Conservation (phyloP, 2,329 filamentous ascomycete species). For the Ophiocordyceps camponoti-saundersi region DNA sequence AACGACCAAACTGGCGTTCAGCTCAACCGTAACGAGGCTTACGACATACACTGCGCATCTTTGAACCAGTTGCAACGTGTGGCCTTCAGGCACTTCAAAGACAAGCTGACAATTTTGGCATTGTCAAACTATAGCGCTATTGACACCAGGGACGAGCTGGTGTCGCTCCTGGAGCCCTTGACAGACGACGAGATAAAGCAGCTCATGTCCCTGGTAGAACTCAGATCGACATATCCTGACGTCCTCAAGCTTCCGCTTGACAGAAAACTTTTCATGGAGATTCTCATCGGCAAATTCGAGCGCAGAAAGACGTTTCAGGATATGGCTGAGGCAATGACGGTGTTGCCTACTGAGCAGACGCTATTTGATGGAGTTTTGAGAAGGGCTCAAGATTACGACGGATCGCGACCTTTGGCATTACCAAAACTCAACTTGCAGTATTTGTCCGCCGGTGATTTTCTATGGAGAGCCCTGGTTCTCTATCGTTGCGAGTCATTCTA, state of each 20-base stretch:
- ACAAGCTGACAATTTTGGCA: slow-evolving; percentile 80
- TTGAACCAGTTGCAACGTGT: slow-evolving; percentile 68
- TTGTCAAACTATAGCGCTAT: slow-evolving; percentile 86
- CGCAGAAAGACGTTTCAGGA: slow-evolving; percentile 72
- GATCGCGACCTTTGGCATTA: slow-evolving; percentile 70
- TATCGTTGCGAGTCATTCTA: slow-evolving; percentile 89
- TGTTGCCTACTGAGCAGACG: slow-evolving; percentile 69
- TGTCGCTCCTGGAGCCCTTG: slow-evolving; percentile 55
- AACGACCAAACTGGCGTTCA: slow-evolving; percentile 80
- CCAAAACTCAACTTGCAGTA: slow-evolving; percentile 95
- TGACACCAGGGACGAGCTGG: slow-evolving; percentile 62
- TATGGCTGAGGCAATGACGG: slow-evolving; percentile 46
- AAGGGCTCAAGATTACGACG: slow-evolving; percentile 75
- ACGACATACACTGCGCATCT: slow-evolving; percentile 60
- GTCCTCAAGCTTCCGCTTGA: slow-evolving; percentile 46
- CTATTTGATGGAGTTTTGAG: slow-evolving; percentile 68
- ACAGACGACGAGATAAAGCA: slow-evolving; percentile 56
- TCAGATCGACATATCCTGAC: slow-evolving; percentile 69
- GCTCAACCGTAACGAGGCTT: slow-evolving; percentile 53
- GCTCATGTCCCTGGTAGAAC: slow-evolving; percentile 54
- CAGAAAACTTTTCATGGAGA: slow-evolving; percentile 50
- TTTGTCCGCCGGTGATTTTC: slow-evolving; percentile 81
- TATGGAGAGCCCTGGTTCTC: slow-evolving; percentile 86
- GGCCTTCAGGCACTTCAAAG: slow-evolving; percentile 66
- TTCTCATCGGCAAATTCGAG: slow-evolving; percentile 60